These are phyloP conservation scores for Colletotrichum spaethianum DNA, from an alignment of 2,329 filamentous ascomycete species.

Conservation along the genomic window DNA sequence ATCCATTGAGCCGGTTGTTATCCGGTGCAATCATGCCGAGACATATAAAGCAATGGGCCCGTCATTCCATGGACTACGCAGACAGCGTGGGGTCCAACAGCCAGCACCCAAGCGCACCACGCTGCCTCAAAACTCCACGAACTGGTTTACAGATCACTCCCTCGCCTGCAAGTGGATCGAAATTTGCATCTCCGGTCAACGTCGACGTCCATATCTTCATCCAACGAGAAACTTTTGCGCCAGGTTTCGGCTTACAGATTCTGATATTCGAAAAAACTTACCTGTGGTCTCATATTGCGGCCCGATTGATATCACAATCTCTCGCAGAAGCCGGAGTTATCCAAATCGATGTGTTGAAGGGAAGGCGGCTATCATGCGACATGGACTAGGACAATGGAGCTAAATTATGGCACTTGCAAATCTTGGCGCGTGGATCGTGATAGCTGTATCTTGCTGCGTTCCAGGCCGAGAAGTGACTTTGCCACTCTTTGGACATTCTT, in stretches of 20 bases:
- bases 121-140: slow-evolving; percentile 2
- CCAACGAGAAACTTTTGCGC: neutral
- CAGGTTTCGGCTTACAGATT: neutral
- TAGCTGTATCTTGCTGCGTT: no score
- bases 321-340: neutral
- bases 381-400: neutral
- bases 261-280: neutral
- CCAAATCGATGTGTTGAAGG: slow-evolving; percentile 4
- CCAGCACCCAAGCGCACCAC: neutral
- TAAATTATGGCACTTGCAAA: neutral
- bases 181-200: slow-evolving; percentile 34
- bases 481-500: neutral
- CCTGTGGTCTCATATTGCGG: neutral
- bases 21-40: neutral
- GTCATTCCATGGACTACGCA: slow-evolving; percentile 3
- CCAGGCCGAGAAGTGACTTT: neutral
- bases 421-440: neutral
- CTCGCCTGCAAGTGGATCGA: slow-evolving; percentile 30
- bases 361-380: neutral
- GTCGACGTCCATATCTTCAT: slow-evolving; percentile 22
- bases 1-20: neutral
- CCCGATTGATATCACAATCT: slow-evolving; percentile 3
- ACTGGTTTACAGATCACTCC: neutral
- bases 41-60: neutral
- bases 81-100: slow-evolving; percentile 17